These are phyloP conservation scores for Hypoxylon sp. DNA, from an alignment of 2,329 filamentous ascomycete genomes.

Conservation along the genomic window DNA sequence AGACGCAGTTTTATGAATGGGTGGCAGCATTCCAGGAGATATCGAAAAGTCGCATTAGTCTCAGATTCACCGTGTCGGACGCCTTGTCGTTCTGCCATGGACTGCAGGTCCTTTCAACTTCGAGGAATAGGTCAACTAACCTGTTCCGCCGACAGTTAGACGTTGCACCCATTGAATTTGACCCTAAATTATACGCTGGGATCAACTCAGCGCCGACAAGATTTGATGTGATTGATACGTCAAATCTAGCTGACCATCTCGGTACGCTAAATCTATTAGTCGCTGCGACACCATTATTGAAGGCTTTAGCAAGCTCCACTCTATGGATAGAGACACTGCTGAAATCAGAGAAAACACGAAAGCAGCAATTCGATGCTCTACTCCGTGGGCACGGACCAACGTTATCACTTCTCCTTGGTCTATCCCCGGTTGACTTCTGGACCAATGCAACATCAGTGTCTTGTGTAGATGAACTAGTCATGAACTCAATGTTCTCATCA, in stretches of 20 bases:
- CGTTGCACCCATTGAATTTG: slow-evolving; percentile 59
- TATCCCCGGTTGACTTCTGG: slow-evolving; percentile 65
- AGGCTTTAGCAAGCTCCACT: slow-evolving; percentile 59
- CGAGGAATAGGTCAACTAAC: slow-evolving; percentile 55
- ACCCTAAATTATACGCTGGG: slow-evolving; percentile 59
- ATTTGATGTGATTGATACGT: slow-evolving; percentile 73
- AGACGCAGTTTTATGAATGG: slow-evolving; percentile 65
- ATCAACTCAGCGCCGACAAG: slow-evolving; percentile 54
- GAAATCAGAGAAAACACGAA: slow-evolving; percentile 51
- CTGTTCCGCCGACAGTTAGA: slow-evolving; percentile 62
- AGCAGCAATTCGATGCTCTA: slow-evolving; percentile 57
- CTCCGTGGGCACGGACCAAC: slow-evolving; percentile 64
- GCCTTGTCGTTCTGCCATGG: slow-evolving; percentile 67
- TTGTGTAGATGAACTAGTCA: slow-evolving; percentile 58
- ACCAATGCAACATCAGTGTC: slow-evolving; percentile 63
- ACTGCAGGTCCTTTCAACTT: slow-evolving; percentile 60
- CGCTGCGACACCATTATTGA: slow-evolving; percentile 64
- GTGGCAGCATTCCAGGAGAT: slow-evolving; percentile 57
- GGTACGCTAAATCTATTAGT: slow-evolving; percentile 63
- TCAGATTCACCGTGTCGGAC: slow-evolving; percentile 66
- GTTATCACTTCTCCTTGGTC: slow-evolving; percentile 65
- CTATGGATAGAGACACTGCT: slow-evolving; percentile 65
- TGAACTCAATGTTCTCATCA: slow-evolving; percentile 44
- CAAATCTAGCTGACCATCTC: slow-evolving; percentile 61
- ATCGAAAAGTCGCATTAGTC: slow-evolving; percentile 49